Conservation (phyloP, 768 basidiomycete species). For the Suillus occidentalis region DNA sequence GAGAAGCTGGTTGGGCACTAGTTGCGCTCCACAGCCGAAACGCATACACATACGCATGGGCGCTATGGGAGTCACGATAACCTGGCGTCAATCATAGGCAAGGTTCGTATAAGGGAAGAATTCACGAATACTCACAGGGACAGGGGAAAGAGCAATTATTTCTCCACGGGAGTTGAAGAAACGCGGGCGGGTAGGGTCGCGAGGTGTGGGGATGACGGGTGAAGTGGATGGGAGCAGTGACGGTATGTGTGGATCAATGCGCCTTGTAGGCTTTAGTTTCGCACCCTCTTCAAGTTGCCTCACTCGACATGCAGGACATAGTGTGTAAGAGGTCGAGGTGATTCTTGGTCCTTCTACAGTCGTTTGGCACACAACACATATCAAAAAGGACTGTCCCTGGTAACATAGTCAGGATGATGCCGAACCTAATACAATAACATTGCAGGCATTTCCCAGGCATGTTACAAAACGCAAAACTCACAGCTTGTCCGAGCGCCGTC, state of each 20-base stretch:
- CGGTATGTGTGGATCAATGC: slow-evolving; percentile 5
- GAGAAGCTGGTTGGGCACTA: slow-evolving; percentile 5
- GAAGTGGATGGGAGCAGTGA: not conserved
- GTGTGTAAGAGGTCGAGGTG: slow-evolving; percentile 1
- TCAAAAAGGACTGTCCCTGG: not conserved
- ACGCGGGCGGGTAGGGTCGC: not conserved
- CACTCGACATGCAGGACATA: slow-evolving; percentile 17
- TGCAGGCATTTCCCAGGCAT: not conserved
- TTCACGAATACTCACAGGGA: not conserved
- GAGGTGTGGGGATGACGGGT: not conserved
- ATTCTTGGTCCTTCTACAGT: slow-evolving; percentile 5
- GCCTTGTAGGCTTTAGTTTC: not conserved
- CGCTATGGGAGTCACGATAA: not conserved
- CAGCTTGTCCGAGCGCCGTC: not conserved
- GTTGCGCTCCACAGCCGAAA: slow-evolving; percentile 18
- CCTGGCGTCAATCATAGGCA: not conserved
- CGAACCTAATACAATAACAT: not conserved
- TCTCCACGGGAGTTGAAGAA: slow-evolving; percentile 7
- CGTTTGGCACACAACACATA: slow-evolving; percentile 12
- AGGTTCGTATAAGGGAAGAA: not conserved
- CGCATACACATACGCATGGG: slow-evolving; percentile 16
- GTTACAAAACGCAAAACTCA: slow-evolving; percentile 3
- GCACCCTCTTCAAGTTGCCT: not conserved
- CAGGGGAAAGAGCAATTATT: not conserved
- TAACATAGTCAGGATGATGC: not conserved